These are phyloP conservation scores for Aspergillus ibericus DNA, from an alignment of 2,329 filamentous ascomycete genomes.

Conservation along the genomic window DNA sequence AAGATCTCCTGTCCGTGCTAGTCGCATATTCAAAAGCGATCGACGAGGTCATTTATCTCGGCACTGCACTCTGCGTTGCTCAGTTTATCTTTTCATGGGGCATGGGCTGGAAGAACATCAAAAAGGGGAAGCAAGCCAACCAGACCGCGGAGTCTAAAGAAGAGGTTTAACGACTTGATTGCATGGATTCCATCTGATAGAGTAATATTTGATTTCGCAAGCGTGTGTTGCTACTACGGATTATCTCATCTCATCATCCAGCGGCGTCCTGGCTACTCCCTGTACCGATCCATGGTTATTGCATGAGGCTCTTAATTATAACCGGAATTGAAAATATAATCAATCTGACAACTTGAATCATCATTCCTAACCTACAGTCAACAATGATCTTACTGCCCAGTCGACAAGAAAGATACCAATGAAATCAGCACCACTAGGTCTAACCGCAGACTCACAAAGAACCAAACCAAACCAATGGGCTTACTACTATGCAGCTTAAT, in stretches of 20 bases:
- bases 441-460: too few relatives aligned
- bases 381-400: too few relatives aligned
- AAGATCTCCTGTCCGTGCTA: constrained; percentile 31
- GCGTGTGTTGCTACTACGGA: not conserved
- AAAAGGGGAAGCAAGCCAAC: constrained; percentile 17
- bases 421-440: too few relatives aligned
- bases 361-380: too few relatives aligned
- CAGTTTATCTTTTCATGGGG: constrained; percentile 22
- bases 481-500: too few relatives aligned
- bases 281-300: too few relatives aligned
- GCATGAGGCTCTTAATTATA: too few relatives aligned
- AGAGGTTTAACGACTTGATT: not conserved
- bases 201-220: not conserved
- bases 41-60: constrained; percentile 27
- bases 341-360: too few relatives aligned
- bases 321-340: too few relatives aligned
- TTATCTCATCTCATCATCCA: not conserved
- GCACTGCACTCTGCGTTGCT: constrained; percentile 16
- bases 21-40: constrained; percentile 32
- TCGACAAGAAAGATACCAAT: too few relatives aligned
- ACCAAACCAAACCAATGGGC: too few relatives aligned
- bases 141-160: not conserved
- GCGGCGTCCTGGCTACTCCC: too few relatives aligned
- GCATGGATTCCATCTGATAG: not conserved
- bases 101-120: constrained; percentile 30